phyloP scores from a whole-genome alignment of 352 stramenopile species.

The Detonula confervacea region DNA sequence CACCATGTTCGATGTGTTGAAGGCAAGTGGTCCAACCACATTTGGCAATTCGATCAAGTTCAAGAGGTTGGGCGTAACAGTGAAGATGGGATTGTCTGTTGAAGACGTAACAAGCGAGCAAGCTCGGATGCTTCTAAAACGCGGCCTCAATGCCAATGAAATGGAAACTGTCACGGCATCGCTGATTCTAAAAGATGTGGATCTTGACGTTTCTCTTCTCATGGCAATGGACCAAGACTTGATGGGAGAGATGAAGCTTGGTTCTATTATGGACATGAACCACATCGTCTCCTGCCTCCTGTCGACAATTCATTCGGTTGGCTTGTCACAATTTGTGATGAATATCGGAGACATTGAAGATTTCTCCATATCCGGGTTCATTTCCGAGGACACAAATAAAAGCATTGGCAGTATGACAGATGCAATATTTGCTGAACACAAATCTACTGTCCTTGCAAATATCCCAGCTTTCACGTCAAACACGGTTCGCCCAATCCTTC shows the following conservation, averaged over 20 bases:
- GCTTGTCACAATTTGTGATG: conserved; percentile 62
- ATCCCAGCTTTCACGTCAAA: conserved; percentile 68
- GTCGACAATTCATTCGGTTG: conserved; percentile 59
- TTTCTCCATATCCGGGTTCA: conserved; percentile 66
- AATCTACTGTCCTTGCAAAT: conserved; percentile 45
- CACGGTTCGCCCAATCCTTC: conserved; percentile 63
- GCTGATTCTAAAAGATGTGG: conserved; percentile 68
- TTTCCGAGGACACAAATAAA: conserved; percentile 61
- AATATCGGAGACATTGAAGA: conserved; percentile 64
- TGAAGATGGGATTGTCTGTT: conserved; percentile 60
- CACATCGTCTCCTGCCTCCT: conserved; percentile 70
- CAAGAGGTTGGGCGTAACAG: conserved; percentile 56
- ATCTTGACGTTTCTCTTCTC: conserved; percentile 52
- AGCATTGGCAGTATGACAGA: conserved; percentile 56
- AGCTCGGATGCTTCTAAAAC: conserved; percentile 16
- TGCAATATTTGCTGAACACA: conserved; percentile 62
- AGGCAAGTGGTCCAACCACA: conserved; percentile 50
- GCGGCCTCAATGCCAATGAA: conserved; percentile 22
- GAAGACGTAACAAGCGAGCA: conserved; percentile 23
- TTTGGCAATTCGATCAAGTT: conserved; percentile 72
- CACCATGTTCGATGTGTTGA: conserved; percentile 66
- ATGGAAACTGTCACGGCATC: conserved; percentile 60
- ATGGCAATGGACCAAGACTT: conserved; percentile 70
- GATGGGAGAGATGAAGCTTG: conserved; percentile 62
- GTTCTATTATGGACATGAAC: conserved; percentile 60